Base-by-base conservation (phyloP, 78 protist genomes). In the Capsaspora owczarzaki region DNA sequence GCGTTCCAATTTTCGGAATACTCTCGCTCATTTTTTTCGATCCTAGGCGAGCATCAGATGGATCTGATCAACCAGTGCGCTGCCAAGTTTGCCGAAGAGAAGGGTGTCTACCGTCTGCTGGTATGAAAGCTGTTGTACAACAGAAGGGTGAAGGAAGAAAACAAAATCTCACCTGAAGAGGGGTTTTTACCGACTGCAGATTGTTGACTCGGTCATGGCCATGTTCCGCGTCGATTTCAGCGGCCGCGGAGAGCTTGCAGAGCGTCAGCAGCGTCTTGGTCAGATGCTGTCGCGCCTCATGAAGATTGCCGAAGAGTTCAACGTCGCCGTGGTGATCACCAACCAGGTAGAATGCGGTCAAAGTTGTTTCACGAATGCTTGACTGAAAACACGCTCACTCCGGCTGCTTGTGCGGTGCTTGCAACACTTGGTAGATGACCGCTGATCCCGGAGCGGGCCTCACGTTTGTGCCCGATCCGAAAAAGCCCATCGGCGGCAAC, bases 251-350 rank as follows among this genome's bases (percentile, higher is more conserved):
- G 80, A 82, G 84, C 89, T 97, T 5, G 42, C 97, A 0, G 95
- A 90, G 51, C 84, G 99, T 33, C 99, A 98, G 86, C 89, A 89
- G 90, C 94, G 93, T 72, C 88, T 98, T 4, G 98, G 90, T 1
- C 80, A 86, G 74, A 95, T 97, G 84, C 61, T 98, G 71, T 83
- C 98, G n/a, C n/a, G 88, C 22, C 89, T 98, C 19, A 44, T 60
- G 71, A 43, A 93, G 23, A 63, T 98, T 3, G 99, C 99, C 22
- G 99, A 95, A 75, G 98, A 96, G 78, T 96, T 69, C 80, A 97
- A 98, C 42, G 90, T 96, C 8, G 99, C 99, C 1, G 99, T 96
- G 10, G 96, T 97, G 61, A 89, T 98, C 87, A 96, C 99, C 0
- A 98, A 98, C 82, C 99, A 97, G 86, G 99, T 97, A 10, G 2